Percentiles rank a stretch among this genome's conserved stretches.
Conservation (phyloP, 208 protist genomes). For the Trypanosoma mega region DNA sequence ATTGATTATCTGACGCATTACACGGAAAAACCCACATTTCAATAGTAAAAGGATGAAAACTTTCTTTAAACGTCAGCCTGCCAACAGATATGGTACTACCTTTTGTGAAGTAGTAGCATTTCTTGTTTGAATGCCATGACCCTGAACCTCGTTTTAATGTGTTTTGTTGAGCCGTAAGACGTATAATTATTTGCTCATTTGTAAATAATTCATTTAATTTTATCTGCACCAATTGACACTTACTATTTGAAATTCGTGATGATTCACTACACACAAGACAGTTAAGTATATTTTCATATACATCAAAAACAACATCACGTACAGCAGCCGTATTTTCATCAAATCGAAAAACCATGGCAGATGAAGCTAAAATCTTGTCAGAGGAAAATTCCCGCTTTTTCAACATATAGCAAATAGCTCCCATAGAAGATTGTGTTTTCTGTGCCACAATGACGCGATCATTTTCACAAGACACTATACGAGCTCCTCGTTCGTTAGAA, state of each 20-base stretch:
- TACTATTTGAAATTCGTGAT: conserved; percentile 28
- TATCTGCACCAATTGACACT: conserved; percentile 25
- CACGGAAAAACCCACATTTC: conserved; percentile 88
- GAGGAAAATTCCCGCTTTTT: conserved; percentile 18
- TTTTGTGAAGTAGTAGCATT: conserved; percentile 66
- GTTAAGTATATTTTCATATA: conserved; percentile 20
- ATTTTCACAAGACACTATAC: conserved; percentile 27
- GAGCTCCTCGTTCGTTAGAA: conserved; percentile 15
- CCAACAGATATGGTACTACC: conserved; percentile 47
- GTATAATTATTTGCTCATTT: conserved; percentile 9
- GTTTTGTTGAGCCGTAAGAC: conserved; percentile 11
- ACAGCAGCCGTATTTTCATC: conserved; percentile 10
- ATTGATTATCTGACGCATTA: conserved; percentile 57
- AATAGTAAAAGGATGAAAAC: conserved; percentile 81
- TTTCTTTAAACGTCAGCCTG: conserved; percentile 70
- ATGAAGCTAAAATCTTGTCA: conserved; percentile 10
- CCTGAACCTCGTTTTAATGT: conserved; percentile 23
- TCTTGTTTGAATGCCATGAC: conserved; percentile 11
- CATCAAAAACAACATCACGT: conserved; percentile 29
- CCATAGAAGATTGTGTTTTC: conserved; percentile 7
- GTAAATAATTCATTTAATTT: conserved; percentile 21
- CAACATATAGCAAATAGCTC: conserved; percentile 21
- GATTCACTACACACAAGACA: conserved; percentile 30
- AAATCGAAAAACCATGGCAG: conserved; percentile 22
- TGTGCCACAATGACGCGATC: conserved; percentile 12